Evolutionary conservation across 2,329 filamentous ascomycete species (phyloP).

Genomic region (Phyllosticta ampelicida): DNA sequence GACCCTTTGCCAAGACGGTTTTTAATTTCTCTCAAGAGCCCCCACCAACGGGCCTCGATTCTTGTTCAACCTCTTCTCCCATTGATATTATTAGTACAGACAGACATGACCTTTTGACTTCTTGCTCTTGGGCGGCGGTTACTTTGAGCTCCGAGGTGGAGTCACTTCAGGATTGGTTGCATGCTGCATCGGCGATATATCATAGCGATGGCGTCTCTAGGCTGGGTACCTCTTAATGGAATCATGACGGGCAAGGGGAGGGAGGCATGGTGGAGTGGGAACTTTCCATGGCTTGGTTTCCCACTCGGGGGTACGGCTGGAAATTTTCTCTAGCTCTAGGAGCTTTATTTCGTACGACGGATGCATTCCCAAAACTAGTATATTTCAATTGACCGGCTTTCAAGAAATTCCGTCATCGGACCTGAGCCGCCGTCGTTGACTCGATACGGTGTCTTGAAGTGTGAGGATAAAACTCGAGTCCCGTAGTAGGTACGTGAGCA

Average conservation of each 20-base stretch:
- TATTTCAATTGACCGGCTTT: neutral
- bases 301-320: neutral
- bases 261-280: conserved; percentile 1
- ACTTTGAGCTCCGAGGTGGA: neutral
- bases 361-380: neutral
- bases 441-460: neutral
- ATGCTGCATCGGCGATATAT: conserved; percentile 9
- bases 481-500: neutral
- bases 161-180: conserved; percentile 2
- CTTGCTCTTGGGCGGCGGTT: neutral
- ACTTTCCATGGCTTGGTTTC: conserved; percentile 1
- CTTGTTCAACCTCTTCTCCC: neutral
- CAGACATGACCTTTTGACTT: neutral
- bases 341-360: neutral
- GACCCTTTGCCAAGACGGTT: neutral
- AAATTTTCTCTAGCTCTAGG: neutral
- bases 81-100: neutral
- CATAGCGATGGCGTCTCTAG: conserved; percentile 12
- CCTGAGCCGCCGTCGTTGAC: neutral
- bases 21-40: neutral
- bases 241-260: conserved; percentile 5
- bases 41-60: neutral
- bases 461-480: neutral
- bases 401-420: neutral
- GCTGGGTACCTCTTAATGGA: conserved; percentile 1